phyloP scores from a whole-genome alignment of 2,329 filamentous ascomycete species.

The Biscogniauxia marginata region DNA sequence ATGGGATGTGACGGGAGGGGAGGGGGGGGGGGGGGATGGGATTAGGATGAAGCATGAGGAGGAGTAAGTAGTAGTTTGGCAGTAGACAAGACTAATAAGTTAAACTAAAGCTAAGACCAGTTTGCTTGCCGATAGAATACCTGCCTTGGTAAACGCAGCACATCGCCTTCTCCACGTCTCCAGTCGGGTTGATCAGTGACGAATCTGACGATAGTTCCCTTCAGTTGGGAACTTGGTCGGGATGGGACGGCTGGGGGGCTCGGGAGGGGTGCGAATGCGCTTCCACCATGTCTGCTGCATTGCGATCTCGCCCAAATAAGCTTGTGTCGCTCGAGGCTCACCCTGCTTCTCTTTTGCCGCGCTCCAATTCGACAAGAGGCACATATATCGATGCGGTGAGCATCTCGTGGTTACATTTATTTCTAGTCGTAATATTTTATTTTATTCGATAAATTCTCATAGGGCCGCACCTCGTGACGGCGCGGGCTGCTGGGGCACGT shows the following conservation, averaged over 20 bases:
- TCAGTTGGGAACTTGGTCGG: slow-evolving; percentile 7
- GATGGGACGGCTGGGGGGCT: slow-evolving; percentile 4
- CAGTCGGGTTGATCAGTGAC: slow-evolving; percentile 17
- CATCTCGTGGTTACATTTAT: slow-evolving; percentile 2
- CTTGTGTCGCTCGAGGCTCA: slow-evolving; percentile 6
- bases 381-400: slow-evolving; percentile 12
- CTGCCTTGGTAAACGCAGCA: neutral
- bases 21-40: neutral
- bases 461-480: slow-evolving; percentile 11
- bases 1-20: neutral
- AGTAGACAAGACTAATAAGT: neutral
- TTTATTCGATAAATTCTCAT: neutral
- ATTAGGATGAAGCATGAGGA: neutral
- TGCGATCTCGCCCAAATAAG: neutral
- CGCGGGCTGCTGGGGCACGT: slow-evolving; percentile 9
- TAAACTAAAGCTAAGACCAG: slow-evolving; percentile 3
- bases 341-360: neutral
- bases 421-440: slow-evolving; percentile 3
- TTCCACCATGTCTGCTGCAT: neutral
- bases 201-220: slow-evolving; percentile 12
- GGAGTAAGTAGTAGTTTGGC: neutral
- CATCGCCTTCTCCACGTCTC: slow-evolving; percentile 1
- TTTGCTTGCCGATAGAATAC: neutral
- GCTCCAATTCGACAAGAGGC: neutral
- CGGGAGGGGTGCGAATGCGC: slow-evolving; percentile 11